Percentiles rank a stretch among this genome's conserved stretches.
Conservation (phyloP, 345 rosid genomes). For the Boechera stricta region DNA sequence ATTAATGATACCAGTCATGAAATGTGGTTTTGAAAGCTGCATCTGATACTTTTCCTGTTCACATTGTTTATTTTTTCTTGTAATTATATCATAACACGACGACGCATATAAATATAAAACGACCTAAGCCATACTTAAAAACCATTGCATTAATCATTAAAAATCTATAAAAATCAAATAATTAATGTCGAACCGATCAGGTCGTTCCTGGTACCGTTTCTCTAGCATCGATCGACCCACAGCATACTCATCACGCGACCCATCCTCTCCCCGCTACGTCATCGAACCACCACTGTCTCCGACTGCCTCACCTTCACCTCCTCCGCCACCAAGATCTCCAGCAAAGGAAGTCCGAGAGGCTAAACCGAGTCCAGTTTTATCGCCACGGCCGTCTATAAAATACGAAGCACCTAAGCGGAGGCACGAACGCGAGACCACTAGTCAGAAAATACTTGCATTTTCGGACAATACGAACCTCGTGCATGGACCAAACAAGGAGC, state of each 20-base stretch:
- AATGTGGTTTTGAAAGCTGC: conserved; percentile 13
- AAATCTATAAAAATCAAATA: no score
- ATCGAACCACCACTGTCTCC: conserved; percentile 20
- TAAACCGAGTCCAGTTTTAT: background rate
- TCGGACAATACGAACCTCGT: conserved; percentile 33
- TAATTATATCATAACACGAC: background rate
- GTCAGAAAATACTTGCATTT: conserved; percentile 46
- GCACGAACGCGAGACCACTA: conserved; percentile 27
- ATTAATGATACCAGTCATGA: conserved; percentile 29
- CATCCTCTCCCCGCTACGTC: conserved; percentile 23
- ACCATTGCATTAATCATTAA: background rate
- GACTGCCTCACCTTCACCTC: background rate
- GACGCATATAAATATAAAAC: background rate
- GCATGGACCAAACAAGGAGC: conserved; percentile 25
- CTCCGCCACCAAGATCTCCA: background rate
- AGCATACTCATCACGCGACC: conserved; percentile 22
- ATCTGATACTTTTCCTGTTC: conserved; percentile 31
- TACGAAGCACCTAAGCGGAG: conserved; percentile 24
- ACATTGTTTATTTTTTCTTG: conserved; percentile 4
- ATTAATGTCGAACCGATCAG: conserved; percentile 33
- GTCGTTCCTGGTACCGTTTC: conserved; percentile 43
- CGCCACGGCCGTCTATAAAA: background rate
- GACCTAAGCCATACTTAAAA: background rate
- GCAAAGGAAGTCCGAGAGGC: conserved; percentile 20
- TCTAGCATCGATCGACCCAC: conserved; percentile 33